Conservation (phyloP, 306 rosid species). For the Inga oerstediana region DNA sequence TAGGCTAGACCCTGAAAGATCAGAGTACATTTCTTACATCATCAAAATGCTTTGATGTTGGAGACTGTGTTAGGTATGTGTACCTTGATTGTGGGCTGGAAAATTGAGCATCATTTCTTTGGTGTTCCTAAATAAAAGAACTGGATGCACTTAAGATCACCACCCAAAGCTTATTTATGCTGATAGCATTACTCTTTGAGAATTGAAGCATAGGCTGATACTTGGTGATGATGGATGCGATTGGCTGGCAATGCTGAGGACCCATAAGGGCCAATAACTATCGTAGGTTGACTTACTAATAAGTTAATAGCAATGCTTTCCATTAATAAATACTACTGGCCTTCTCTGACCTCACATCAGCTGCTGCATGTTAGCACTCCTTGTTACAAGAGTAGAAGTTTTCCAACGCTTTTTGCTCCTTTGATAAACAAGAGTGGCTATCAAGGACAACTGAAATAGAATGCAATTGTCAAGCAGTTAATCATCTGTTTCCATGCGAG, state of each 20-base stretch:
- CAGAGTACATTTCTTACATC: neutral
- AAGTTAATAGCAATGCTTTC: conserved; percentile 15
- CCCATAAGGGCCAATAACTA: conserved; percentile 1
- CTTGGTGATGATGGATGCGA: conserved; percentile 7
- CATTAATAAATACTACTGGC: neutral
- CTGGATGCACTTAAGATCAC: neutral
- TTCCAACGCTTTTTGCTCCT: conserved; percentile 7
- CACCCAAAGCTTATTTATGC: neutral
- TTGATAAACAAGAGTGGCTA: conserved; percentile 19
- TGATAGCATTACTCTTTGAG: too few relatives aligned
- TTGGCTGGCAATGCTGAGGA: conserved; percentile 26
- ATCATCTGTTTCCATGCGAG: conserved; percentile 7
- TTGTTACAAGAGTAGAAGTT: neutral
- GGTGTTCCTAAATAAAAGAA: conserved; percentile 1
- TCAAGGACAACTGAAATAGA: conserved; percentile 1
- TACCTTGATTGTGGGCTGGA: neutral
- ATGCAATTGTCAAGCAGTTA: conserved; percentile 1
- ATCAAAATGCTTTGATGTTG: neutral
- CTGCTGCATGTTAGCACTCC: neutral
- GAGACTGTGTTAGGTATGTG: neutral
- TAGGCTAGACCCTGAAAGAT: neutral
- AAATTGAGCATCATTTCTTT: neutral
- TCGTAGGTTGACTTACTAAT: neutral
- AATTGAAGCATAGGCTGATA: neutral
- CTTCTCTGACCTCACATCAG: conserved; percentile 18